Conservation (phyloP, 257 asterid genomes). For the Euphrasia confusa region DNA sequence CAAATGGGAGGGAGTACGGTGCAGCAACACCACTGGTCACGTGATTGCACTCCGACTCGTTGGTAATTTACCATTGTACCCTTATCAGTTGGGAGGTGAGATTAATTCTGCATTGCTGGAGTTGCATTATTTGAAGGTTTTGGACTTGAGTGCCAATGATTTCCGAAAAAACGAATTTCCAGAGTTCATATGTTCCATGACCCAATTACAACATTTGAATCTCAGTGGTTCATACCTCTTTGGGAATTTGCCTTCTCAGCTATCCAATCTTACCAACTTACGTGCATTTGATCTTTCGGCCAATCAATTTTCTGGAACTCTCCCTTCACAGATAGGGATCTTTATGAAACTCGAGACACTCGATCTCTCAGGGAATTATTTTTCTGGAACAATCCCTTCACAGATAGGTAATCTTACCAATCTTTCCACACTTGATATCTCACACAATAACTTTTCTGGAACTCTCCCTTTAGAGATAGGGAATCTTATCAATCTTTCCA, state of each 20-base stretch:
- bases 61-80: background rate
- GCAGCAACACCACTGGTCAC: background rate
- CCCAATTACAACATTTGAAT: constrained; percentile 11
- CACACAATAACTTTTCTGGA: background rate
- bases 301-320: background rate
- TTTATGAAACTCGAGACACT: no score
- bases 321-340: no score
- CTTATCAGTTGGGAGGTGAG: constrained; percentile 21
- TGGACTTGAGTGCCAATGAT: constrained; percentile 20
- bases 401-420: no score
- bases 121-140: constrained; percentile 14
- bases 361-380: no score
- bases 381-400: no score
- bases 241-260: background rate
- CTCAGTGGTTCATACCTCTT: background rate
- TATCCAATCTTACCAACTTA: no score
- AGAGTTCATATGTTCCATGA: constrained; percentile 17
- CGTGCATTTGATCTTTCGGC: background rate
- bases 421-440: no score
- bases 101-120: constrained; percentile 25
- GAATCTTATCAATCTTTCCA: constrained; percentile 24
- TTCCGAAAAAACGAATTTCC: constrained; percentile 23
- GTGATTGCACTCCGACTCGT: constrained; percentile 17
- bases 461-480: no score
- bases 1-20: no score